Base-by-base conservation (phyloP, 2,329 filamentous ascomycete species). In the Tolypocladium cylindrosporum region DNA sequence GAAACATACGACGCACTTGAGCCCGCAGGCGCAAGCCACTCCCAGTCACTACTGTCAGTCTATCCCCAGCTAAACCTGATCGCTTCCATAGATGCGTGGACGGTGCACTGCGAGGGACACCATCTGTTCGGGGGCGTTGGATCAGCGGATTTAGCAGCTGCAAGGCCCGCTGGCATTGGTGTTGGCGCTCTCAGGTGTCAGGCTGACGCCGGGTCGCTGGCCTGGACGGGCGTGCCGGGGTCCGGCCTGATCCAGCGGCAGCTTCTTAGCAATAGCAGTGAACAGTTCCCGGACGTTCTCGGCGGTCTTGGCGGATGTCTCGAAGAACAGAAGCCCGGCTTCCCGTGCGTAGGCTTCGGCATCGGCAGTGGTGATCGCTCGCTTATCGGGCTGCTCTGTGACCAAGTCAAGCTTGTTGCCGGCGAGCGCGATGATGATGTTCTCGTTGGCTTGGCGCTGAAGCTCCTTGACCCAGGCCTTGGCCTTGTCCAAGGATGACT, bases 391-490 rank as follows among this genome's bases (percentile, higher is more conserved):
- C 71, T 90, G 89, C 70, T 96, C 92, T 62, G 86, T 92, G 62
- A 97, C 94, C 66, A 99, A 79, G 82, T 99, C 94, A 70, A 96
- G 81, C 79, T 99, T 97, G 82, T 99, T 99, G 62, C 94, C 94
- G 56, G 93, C 94, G 50, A 99, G 86, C 53, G 94, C 94, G 70
- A 99, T 99, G 75, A 99, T 92, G 74, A 99, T 99, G 77, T 97
- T 97, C 77, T 99, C 94, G 79, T 97, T 99, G 62, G 95, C 94
- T 77, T 99, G 94, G 71, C 94, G 88, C 76, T 99, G 94, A 57
- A 99, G 86, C 74, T 99, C 94, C 78, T 97, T 97, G 60, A 99
- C 93, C 94, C 94, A 99, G 51, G 92, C 89, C 77, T 99, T 99
- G 66, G 95, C 95, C 81, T 99, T 99, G 76, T 99, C 95, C 69